Evolutionary conservation across 192 early-diverging fungal species (phyloP).

Genomic region (Coemansia umbellata): DNA sequence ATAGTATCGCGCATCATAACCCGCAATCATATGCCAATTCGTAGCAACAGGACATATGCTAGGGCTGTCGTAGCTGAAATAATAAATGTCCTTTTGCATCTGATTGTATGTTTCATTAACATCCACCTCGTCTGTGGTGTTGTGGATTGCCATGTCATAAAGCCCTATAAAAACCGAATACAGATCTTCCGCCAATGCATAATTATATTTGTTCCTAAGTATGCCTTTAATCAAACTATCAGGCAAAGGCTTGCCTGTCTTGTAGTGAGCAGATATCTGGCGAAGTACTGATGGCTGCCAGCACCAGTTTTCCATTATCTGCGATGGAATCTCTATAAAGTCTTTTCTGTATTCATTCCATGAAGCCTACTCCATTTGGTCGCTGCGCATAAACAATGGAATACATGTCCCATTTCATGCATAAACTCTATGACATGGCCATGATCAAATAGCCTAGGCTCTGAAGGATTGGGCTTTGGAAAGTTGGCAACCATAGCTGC

Average conservation of each 20-base stretch:
- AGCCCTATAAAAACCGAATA: conserved; percentile 65
- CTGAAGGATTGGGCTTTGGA: conserved; percentile 49
- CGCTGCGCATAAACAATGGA: conserved; percentile 56
- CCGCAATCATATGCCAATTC: too few relatives aligned
- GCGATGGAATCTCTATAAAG: conserved; percentile 79
- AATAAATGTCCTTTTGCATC: conserved; percentile 17
- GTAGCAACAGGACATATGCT: too few relatives aligned
- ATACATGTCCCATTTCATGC: conserved; percentile 68
- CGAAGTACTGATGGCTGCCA: conserved; percentile 53
- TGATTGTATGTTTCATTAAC: conserved; percentile 31
- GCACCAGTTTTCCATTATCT: conserved; percentile 77
- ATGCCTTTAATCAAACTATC: conserved; percentile 57
- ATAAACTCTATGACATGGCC: conserved; percentile 70
- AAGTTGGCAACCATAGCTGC: conserved; percentile 62
- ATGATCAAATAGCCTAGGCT: conserved; percentile 68
- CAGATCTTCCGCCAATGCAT: conserved; percentile 57
- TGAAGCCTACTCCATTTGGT: conserved; percentile 64
- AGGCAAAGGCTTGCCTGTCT: conserved; percentile 58
- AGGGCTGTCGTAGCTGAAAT: too few relatives aligned
- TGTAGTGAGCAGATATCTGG: conserved; percentile 57
- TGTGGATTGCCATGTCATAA: conserved; percentile 66
- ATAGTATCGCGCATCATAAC: too few relatives aligned
- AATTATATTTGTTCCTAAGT: conserved; percentile 61
- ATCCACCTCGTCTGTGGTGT: conserved; percentile 20
- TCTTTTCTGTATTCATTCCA: conserved; percentile 63